phyloP scores from a whole-genome alignment of 129 eudicot species.

The Centaurea solstitialis region DNA sequence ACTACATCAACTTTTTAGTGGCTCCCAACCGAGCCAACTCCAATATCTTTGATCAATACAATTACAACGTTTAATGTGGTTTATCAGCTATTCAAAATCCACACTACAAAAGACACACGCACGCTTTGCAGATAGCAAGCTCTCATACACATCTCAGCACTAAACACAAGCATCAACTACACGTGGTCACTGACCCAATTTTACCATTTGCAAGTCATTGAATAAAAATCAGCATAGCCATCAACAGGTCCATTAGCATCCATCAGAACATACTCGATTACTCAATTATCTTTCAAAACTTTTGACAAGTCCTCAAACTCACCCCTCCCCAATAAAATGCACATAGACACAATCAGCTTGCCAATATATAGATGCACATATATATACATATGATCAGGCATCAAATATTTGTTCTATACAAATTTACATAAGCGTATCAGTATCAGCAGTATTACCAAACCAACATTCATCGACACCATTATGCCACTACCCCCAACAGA shows the following conservation, averaged over 20 bases:
- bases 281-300: neutral
- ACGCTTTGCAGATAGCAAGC: neutral
- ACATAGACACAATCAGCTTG: too few species aligned
- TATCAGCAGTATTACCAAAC: neutral
- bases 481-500: neutral
- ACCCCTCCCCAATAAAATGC: too few species aligned
- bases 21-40: neutral
- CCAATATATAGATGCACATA: too few species aligned
- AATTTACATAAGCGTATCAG: too few species aligned
- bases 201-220: neutral
- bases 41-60: neutral
- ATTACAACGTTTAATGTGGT: too few species aligned
- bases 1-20: neutral
- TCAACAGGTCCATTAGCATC: too few species aligned
- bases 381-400: too few species aligned
- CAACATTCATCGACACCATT: neutral
- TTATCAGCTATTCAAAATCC: too few species aligned
- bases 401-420: too few species aligned
- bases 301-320: neutral
- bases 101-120: too few species aligned
- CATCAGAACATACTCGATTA: too few species aligned
- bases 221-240: neutral
- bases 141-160: neutral
- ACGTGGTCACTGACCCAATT: neutral
- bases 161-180: neutral